Evolutionary conservation across 164 flowering plant species (phyloP), one percentile per base, ranked within the genome.

Genomic region (Macadamia integrifolia): DNA sequence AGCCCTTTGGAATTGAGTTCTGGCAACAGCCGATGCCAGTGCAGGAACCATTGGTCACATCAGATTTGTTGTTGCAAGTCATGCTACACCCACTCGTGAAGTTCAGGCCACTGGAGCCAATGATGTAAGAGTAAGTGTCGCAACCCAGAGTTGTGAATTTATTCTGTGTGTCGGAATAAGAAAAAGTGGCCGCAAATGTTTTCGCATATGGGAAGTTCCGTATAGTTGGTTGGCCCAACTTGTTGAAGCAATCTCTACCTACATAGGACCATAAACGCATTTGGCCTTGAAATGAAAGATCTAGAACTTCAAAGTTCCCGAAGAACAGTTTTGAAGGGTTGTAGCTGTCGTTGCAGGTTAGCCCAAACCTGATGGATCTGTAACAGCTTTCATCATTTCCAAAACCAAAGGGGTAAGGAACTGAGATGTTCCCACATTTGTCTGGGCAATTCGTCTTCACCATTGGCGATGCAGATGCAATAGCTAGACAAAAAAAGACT

Each of bases 1-100:
- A 8, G 0, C 59, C 69, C 23, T 53, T n/a, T 15, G 72, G 76
- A 9, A 74, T 30, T 0, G 69, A 8, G 3, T 48, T 66, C 55
- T 69, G 69, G 66, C 76, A 68, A 23, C 23, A 23, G 23, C 23
- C 23, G 23, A 23, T 23, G 23, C 23, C 23, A 23, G 23, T 23
- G 23, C 23, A 23, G 23, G 23, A 23, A 23, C 23, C 23, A 23
- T 23, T 23, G 23, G 0, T 23, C 23, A 23, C 23, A 23, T 23
- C 23, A 23, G 23, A 23, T 23, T 23, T 23, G 23, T 23, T 23
- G 23, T 23, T 23, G 12, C 55, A 10, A 50, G 13, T 4, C 55
- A 50, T 50, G 55, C 14, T 3, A 14, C 55, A 50, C 17, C 55
- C 55, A 15, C 55, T 14, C 0, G 55, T 6, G 17, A 50, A 50